Conservation (phyloP, 345 rosid genomes). For the Psidium guajava region DNA sequence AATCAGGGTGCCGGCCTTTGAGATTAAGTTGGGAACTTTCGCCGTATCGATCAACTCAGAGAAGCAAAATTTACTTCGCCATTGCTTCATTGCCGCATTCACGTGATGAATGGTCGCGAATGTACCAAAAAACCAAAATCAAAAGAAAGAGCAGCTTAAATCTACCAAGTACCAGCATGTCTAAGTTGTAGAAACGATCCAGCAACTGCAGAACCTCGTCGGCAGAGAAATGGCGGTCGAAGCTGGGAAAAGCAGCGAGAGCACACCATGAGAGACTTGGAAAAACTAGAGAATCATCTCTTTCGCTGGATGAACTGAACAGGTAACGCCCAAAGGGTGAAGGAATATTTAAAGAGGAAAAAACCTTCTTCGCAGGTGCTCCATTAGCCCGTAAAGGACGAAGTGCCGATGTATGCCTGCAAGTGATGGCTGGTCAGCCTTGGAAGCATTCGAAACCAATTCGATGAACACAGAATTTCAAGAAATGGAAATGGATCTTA, state of each 20-base stretch:
- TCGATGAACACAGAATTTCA: neutral
- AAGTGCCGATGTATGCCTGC: slow-evolving; percentile 95
- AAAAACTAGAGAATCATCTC: neutral
- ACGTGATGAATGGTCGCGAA: neutral
- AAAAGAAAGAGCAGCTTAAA: neutral
- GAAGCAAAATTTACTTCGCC: neutral
- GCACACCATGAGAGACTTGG: neutral
- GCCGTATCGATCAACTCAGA: neutral
- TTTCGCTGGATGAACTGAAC: neutral
- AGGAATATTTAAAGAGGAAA: neutral
- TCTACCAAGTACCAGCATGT: slow-evolving; percentile 56
- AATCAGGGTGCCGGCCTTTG: neutral
- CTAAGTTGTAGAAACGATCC: slow-evolving; percentile 88
- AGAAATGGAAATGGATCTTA: neutral
- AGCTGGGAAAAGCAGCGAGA: slow-evolving; percentile 30
- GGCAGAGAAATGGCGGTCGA: slow-evolving; percentile 71
- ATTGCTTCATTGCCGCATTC: neutral
- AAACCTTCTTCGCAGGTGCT: slow-evolving; percentile 79
- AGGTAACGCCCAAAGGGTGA: neutral
- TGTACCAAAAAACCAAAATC: no score
- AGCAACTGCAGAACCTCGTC: slow-evolving; percentile 90
- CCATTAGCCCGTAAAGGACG: slow-evolving; percentile 90
- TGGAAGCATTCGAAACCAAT: neutral
- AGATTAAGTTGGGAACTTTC: neutral
- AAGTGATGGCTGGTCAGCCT: neutral